These are phyloP conservation scores for Candolleomyces aberdarensis DNA, from an alignment of 768 basidiomycete genomes.

Conservation along the genomic window DNA sequence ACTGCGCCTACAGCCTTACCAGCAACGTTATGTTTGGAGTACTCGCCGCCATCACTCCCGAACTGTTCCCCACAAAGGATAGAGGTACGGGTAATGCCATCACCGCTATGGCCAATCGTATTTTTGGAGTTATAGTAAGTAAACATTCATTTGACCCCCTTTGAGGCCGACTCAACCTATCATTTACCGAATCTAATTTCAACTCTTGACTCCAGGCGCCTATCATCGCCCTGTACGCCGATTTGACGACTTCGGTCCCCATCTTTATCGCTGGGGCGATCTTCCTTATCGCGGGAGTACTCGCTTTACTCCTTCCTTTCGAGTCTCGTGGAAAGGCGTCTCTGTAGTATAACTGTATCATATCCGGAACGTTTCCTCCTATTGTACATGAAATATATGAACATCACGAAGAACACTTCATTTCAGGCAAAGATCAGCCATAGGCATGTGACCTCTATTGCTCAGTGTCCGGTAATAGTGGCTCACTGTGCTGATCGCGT, in stretches of 20 bases:
- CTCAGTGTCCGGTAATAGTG: no score
- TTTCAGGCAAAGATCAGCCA: no score
- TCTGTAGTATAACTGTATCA: conserved; percentile 33
- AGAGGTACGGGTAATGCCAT: conserved; percentile 73
- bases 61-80: conserved; percentile 70
- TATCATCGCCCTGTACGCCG: conserved; percentile 65
- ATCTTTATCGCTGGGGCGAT: conserved; percentile 70
- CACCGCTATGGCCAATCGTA: conserved; percentile 55
- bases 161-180: neutral
- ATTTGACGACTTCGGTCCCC: conserved; percentile 59
- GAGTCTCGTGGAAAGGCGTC: conserved; percentile 69
- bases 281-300: conserved; percentile 54
- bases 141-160: neutral
- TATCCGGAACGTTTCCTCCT: neutral
- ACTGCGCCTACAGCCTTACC: conserved; percentile 66
- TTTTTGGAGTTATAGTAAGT: conserved; percentile 72
- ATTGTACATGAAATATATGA: no score
- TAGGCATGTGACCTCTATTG: no score
- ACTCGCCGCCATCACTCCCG: conserved; percentile 65
- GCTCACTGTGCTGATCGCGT: no score
- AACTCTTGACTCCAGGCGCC: conserved; percentile 47
- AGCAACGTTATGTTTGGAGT: conserved; percentile 74
- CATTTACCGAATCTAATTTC: no score
- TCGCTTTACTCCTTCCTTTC: conserved; percentile 62
- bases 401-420: no score